These are phyloP conservation scores for Globisporangium ultimum DNA, from an alignment of 352 stramenopile genomes.

Conservation along the genomic window DNA sequence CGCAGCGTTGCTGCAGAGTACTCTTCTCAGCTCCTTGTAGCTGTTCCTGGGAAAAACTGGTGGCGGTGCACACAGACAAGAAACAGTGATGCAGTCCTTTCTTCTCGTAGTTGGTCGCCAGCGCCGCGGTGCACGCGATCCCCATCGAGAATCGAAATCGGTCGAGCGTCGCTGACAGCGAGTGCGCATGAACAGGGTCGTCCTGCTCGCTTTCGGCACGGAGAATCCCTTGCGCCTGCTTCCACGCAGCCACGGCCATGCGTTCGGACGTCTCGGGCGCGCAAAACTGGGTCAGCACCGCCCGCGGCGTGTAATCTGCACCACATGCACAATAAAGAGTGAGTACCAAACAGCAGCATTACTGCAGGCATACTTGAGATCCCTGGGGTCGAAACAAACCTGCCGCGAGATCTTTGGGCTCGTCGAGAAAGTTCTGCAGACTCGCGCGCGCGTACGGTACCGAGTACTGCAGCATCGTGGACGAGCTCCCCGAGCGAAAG, in stretches of 20 bases:
- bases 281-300: slow-evolving; percentile 34
- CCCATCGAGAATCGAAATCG: slow-evolving; percentile 43
- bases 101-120: slow-evolving; percentile 62
- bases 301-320: background rate
- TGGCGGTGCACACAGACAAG: slow-evolving; percentile 48
- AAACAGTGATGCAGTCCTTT: slow-evolving; percentile 68
- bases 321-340: background rate
- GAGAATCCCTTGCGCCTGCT: slow-evolving; percentile 36
- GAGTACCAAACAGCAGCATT: background rate
- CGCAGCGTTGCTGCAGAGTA: slow-evolving; percentile 26
- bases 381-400: background rate
- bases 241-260: slow-evolving; percentile 62
- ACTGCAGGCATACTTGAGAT: background rate
- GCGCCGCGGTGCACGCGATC: slow-evolving; percentile 67
- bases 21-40: background rate
- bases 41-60: background rate
- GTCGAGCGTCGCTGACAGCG: slow-evolving; percentile 23
- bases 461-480: slow-evolving; percentile 66
- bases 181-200: slow-evolving; percentile 12
- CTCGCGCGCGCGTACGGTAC: slow-evolving; percentile 65
- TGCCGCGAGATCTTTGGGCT: slow-evolving; percentile 7
- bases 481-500: slow-evolving; percentile 57
- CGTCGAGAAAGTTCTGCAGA: slow-evolving; percentile 47
- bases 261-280: slow-evolving; percentile 53
- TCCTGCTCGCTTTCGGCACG: slow-evolving; percentile 27